Conservation (phyloP, 768 basidiomycete species). For the Mycena galopus region DNA sequence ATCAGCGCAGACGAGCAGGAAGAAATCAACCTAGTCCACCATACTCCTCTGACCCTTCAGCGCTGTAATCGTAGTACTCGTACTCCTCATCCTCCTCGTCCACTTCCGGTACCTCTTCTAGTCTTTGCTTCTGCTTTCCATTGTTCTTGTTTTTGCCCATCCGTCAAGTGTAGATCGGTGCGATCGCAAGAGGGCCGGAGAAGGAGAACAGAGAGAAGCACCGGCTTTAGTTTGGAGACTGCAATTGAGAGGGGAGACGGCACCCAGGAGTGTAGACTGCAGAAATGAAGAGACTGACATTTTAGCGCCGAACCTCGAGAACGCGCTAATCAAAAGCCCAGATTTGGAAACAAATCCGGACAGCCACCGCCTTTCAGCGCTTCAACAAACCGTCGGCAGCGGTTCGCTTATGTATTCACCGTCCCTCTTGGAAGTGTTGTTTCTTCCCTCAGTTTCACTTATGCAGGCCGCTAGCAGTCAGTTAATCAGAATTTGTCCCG, state of each 20-base stretch:
- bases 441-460: no score
- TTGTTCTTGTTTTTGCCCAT: slow-evolving; percentile 34
- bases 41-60: slow-evolving; percentile 25
- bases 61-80: slow-evolving; percentile 33
- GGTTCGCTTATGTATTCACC: no score
- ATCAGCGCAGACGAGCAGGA: background rate
- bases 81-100: slow-evolving; percentile 31
- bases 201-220: slow-evolving; percentile 13
- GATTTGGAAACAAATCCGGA: no score
- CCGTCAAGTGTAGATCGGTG: slow-evolving; percentile 8
- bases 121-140: slow-evolving; percentile 34
- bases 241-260: no score
- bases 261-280: no score
- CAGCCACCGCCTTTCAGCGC: no score
- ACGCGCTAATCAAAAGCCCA: background rate
- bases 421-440: no score
- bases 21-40: slow-evolving; percentile 24
- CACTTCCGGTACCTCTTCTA: slow-evolving; percentile 35
- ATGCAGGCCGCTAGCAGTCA: no score
- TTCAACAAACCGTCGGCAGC: no score
- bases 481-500: no score
- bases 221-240: no score
- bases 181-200: slow-evolving; percentile 20
- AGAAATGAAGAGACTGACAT: slow-evolving; percentile 9
- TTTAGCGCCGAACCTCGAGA: slow-evolving; percentile 15